Evolutionary conservation across 1,284 basidiomycete species (phyloP), one percentile per base, ranked within the genome.

Genomic region (Cutaneotrichosporon sp.): DNA sequence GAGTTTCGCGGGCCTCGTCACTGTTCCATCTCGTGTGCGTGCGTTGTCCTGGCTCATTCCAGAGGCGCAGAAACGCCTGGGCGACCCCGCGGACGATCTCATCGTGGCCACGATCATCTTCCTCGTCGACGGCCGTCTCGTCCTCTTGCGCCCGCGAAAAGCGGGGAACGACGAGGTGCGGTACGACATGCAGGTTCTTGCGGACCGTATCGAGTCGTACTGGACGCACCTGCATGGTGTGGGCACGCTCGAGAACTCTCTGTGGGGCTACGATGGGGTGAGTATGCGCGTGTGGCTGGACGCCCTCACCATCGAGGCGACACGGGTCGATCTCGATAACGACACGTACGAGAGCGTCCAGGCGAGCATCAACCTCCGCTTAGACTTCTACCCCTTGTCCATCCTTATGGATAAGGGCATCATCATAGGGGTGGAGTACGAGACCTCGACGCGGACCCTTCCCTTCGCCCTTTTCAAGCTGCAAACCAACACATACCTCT

Each of bases 341-440:
- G 79, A 80, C 47, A 65, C 74, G 10, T 78, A 78, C 48, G 81
- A 83, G 57, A 84, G 81, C 55, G 88, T 97, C 33, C 86, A 91
- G 70, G 93, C 96, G 75, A 97, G 88, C 65, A 86, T 97, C 31
- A 87, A 84, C 53, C 88, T 98, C 47, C 82, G 85, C 1, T 77
- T 97, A 9, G 89, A 96, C 62, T 97, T 97, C 66, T 97, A 98
- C 68, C 94, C 94, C 0, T 74, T 98, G 4, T 96, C 92, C 55
- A 90, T 96, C 5, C 80, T 98, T 19, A 94, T 98, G 88, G 92
- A 97, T 71, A 97, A 97, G 70, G 96, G 93, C 0, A 96, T 98
- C 62, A 90, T 99, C 58, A 92, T 98, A 51, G 96, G 94, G 8
- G 89, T 89, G 33, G 92, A 97, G 63, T 84, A 93, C 51, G 91